Base-by-base conservation (phyloP, 2,329 filamentous ascomycete genomes). In the Aciculosporium take region DNA sequence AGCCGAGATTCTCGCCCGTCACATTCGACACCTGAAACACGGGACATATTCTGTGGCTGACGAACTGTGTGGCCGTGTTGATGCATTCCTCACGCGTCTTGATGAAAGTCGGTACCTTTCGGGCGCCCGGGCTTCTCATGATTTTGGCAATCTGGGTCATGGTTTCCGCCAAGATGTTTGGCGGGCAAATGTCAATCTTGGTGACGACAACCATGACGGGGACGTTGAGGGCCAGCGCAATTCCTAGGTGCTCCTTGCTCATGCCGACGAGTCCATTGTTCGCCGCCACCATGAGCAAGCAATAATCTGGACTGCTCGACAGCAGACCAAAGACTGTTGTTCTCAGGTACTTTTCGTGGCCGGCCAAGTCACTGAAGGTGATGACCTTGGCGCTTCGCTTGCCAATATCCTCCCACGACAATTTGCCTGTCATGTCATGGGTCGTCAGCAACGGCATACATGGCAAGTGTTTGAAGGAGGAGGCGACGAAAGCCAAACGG, bases 11-110 rank as follows among this genome's bases (percentile, higher is more conserved):
- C 60, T 93, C 76, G 35, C 91, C 91, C 0, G 91, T 96, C 25
- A 98, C 91, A 55, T 98, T 98, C 51, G 89, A 96, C 9, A 98
- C 87, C 56, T 96, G 88, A 65, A 98, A 98, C 48, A 98, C 82
- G 10, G 91, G 91, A 56, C 89, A 96, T 56, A 98, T 95, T 31
- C 91, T 76, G 61, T 93, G 84, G 52, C 83, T 91, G 51, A 96
- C 85, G 54, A 98, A 95, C 59, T 96, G 91, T 0, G 85, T 89
- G 8, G 91, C 89, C 0, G 91, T 98, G 58, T 91, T 88, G 54
- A 98, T 81, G 53, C 87, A 94, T 50, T 94, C 84, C 56, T 94
- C 86, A 45, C 80, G 80, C 50, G 81, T 83, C 60, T 88, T 91
- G 63, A 98, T 88, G 57, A 96, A 94, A 31, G 95, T 84, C 2